Evolutionary conservation across 805 yeast species (phyloP).

Genomic region (Yamadazyma takamatsuzukensis): DNA sequence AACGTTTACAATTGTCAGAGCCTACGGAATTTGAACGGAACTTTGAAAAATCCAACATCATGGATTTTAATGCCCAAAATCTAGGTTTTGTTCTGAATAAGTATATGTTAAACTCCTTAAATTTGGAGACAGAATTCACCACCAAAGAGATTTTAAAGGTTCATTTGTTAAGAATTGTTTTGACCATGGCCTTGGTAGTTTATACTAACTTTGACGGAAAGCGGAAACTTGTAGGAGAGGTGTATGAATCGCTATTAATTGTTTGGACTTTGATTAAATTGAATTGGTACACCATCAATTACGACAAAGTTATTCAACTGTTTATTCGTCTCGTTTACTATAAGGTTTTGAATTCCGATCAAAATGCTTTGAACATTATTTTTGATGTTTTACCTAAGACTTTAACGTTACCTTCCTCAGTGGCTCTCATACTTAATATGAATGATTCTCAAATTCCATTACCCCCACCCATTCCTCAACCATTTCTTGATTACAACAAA

Average conservation of each 20-base stretch:
- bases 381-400: constrained; percentile 8
- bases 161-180: constrained; percentile 15
- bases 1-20: background rate
- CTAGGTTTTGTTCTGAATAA: constrained; percentile 13
- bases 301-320: background rate
- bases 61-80: constrained; percentile 8
- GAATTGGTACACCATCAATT: background rate
- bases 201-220: background rate
- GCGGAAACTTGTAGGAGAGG: constrained; percentile 5
- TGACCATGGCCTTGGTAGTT: constrained; percentile 5
- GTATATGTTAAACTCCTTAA: constrained; percentile 11
- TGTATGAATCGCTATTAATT: background rate
- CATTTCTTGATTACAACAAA: constrained; percentile 40
- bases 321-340: constrained; percentile 3
- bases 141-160: constrained; percentile 16
- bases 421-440: constrained; percentile 27
- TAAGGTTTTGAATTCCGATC: constrained; percentile 2
- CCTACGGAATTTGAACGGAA: too few relatives aligned
- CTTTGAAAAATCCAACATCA: constrained; percentile 1
- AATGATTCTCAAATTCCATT: constrained; percentile 23
- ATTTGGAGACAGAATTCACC: constrained; percentile 10
- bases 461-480: constrained; percentile 43
- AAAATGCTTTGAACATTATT: constrained; percentile 7
- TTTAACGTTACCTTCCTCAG: constrained; percentile 22
- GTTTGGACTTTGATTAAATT: constrained; percentile 1